Evolutionary conservation across 2,329 filamentous ascomycete genomes (phyloP), one percentile per base, ranked within the genome.

Genomic region (Clonostachys rosea): DNA sequence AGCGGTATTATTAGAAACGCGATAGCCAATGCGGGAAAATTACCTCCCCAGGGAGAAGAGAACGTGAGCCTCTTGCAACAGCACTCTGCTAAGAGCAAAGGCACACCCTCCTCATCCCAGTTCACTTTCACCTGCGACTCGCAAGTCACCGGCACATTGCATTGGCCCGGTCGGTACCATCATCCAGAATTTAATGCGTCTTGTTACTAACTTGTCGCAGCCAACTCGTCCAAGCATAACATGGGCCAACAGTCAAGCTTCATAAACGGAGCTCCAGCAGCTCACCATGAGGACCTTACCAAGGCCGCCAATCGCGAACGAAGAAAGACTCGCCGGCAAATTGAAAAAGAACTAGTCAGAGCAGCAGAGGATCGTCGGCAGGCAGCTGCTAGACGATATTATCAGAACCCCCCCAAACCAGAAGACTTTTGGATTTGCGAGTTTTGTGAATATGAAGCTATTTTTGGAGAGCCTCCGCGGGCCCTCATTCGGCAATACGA

Each of bases 41-140:
- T 83, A 53, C 77, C 80, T 13, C 75, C 80, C 3, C 77, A 75
- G 56, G 87, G 84, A 13, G 84, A 90, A 61, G 88, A 92, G 60
- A 94, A 90, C 65, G 75, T 86, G 52, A 92, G 87, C 64, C 75
- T 91, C 50, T 69, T 95, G 43, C 84, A 89, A 48, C 86, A 89
- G 61, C 83, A 87, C 63, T 60, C 61, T 9, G 71, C 78, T 16
- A 67, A 74, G 6, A 74, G 74, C 49, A 85, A 81, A 57, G 62
- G 79, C 5, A 83, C 78, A 35, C 83, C 88, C 5, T 81, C 86
- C 6, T 89, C 91, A 48, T 87, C 88, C 1, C 90, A 96, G 57
- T 99, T 99, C 64, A 99, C 94, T 10, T 99, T 99, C 62, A 95
- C 90, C 12, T 96, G 91, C 66, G 89, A 95, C 59, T 92, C 91